Conservation (phyloP, 129 eudicot species). For the Oenanthe sinensis region DNA sequence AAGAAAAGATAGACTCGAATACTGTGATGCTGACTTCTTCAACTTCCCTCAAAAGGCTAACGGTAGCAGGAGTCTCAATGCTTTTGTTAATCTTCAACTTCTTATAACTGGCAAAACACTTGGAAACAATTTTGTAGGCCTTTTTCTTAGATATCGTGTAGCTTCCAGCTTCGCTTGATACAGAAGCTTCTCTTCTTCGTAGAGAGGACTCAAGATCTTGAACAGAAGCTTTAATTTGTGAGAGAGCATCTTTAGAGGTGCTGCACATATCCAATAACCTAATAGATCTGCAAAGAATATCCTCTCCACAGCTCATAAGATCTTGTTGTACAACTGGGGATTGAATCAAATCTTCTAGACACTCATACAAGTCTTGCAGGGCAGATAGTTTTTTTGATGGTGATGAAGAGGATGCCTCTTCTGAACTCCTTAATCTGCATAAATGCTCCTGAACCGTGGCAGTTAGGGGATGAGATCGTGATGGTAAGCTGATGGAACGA, state of each 20-base stretch:
- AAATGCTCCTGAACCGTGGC: neutral
- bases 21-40: neutral
- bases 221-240: neutral
- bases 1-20: neutral
- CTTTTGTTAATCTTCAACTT: neutral
- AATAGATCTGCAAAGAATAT: neutral
- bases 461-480: neutral
- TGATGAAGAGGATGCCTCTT: neutral
- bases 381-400: neutral
- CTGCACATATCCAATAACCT: constrained; percentile 3
- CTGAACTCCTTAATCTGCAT: neutral
- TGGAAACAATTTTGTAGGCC: neutral
- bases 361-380: neutral
- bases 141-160: neutral
- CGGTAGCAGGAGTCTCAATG: neutral
- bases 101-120: neutral
- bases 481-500: constrained; percentile 5
- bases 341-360: neutral
- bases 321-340: neutral
- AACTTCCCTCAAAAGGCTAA: neutral
- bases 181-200: constrained; percentile 2
- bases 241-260: neutral
- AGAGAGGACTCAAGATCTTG: constrained; percentile 5
- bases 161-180: constrained; percentile 1
- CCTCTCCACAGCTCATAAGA: neutral